Conservation (phyloP, 805 yeast genomes). For the Pichia thaimueangensis region DNA sequence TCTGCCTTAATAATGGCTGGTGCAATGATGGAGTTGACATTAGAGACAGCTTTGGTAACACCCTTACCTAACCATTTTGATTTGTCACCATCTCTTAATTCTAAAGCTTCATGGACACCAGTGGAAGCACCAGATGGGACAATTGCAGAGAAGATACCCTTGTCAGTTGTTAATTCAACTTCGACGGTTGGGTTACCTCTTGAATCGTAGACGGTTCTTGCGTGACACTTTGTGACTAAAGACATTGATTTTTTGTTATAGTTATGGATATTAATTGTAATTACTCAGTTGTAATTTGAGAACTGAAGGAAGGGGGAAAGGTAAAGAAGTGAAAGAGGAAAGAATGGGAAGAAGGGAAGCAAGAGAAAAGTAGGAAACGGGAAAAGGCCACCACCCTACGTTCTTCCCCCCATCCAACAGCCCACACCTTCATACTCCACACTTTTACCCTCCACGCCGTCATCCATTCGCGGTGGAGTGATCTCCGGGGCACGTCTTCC, state of each 20-base stretch:
- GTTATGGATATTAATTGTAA: neutral
- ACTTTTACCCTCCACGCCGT: no score
- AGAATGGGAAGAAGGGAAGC: neutral
- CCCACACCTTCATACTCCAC: no score
- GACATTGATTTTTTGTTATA: conserved; percentile 21
- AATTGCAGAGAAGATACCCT: conserved; percentile 92
- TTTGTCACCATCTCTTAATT: conserved; percentile 97
- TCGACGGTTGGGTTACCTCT: conserved; percentile 99
- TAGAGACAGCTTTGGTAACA: conserved; percentile 93
- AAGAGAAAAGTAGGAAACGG: neutral
- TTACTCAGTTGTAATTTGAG: neutral
- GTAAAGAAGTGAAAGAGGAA: neutral
- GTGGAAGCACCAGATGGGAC: conserved; percentile 99
- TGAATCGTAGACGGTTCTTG: conserved; percentile 98
- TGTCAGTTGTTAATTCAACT: conserved; percentile 89
- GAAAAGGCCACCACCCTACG: no score
- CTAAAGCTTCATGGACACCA: conserved; percentile 97
- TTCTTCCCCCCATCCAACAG: no score
- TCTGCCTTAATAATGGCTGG: conserved; percentile 83
- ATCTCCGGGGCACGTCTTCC: no score
- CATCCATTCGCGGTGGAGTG: no score
- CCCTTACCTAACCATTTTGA: conserved; percentile 98
- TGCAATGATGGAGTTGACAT: conserved; percentile 91
- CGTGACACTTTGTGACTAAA: conserved; percentile 77
- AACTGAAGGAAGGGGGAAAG: neutral